Conservation (phyloP, 768 basidiomycete genomes). For the Porpolomopsis calyptriformis region DNA sequence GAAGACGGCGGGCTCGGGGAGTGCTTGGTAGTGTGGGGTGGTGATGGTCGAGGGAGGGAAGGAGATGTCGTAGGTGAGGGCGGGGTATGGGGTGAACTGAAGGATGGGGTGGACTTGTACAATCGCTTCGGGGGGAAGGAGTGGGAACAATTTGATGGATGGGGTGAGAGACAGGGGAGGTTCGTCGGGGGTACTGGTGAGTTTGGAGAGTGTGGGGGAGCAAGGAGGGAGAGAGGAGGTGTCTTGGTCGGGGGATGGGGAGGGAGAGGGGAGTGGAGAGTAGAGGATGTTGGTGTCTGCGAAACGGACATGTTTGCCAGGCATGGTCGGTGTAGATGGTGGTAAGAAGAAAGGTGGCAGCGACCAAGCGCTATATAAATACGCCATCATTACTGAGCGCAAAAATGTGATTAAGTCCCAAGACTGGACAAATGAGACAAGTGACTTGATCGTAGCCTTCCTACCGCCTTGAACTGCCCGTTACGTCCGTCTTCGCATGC, state of each 20-base stretch:
- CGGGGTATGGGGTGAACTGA: slow-evolving; percentile 27
- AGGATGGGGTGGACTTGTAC: slow-evolving; percentile 36
- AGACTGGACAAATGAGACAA: not conserved
- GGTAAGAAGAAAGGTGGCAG: not conserved
- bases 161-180: not conserved
- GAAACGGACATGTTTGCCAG: slow-evolving; percentile 34
- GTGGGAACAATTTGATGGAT: slow-evolving; percentile 1
- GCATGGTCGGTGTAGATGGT: slow-evolving; percentile 2
- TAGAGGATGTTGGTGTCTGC: slow-evolving; percentile 21
- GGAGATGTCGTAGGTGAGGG: slow-evolving; percentile 29
- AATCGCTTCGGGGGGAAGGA: slow-evolving; percentile 10
- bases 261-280: slow-evolving; percentile 13
- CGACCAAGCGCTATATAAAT: not conserved
- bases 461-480: not conserved
- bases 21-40: slow-evolving; percentile 7
- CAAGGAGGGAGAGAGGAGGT: slow-evolving; percentile 26
- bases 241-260: slow-evolving; percentile 29
- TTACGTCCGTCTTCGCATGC: not conserved
- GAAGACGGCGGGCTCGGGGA: not conserved
- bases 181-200: slow-evolving; percentile 9
- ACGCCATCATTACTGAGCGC: not conserved
- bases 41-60: slow-evolving; percentile 21
- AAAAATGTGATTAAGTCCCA: not conserved
- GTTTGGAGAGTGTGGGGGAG: slow-evolving; percentile 28
- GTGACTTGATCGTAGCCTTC: not conserved